phyloP scores from a whole-genome alignment of 441 rosid species.

The Adansonia madagascariensis region DNA sequence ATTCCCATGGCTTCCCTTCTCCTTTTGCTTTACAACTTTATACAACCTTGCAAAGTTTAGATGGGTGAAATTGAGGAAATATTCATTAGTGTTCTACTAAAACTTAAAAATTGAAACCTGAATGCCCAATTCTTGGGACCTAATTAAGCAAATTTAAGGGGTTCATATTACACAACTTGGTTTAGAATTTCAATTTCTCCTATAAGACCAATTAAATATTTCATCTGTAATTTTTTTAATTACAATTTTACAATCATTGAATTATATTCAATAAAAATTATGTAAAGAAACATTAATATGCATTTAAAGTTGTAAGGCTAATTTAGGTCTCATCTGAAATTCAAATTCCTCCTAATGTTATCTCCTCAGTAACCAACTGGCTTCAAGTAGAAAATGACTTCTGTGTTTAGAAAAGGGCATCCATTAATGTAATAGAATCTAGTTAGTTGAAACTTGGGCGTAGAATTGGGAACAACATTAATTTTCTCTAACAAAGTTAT shows the following conservation, averaged over 20 bases:
- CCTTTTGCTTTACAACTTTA: too few relatives aligned
- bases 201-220: background rate
- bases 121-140: too few relatives aligned
- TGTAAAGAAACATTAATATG: background rate
- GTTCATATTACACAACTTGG: background rate
- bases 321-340: background rate
- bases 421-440: background rate
- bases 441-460: conserved; percentile 14
- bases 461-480: conserved; percentile 2
- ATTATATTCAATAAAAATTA: too few relatives aligned
- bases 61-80: too few relatives aligned
- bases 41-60: too few relatives aligned
- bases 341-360: too few relatives aligned
- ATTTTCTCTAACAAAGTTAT: background rate
- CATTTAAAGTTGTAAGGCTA: background rate
- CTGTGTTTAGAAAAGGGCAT: background rate
- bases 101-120: too few relatives aligned
- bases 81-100: too few relatives aligned
- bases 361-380: background rate
- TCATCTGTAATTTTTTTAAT: too few relatives aligned
- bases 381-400: background rate
- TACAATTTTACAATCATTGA: too few relatives aligned
- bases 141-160: background rate
- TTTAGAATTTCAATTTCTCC: background rate
- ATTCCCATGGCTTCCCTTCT: too few relatives aligned